phyloP scores from a whole-genome alignment of 345 rosid species.

The Salix suchowensis region DNA sequence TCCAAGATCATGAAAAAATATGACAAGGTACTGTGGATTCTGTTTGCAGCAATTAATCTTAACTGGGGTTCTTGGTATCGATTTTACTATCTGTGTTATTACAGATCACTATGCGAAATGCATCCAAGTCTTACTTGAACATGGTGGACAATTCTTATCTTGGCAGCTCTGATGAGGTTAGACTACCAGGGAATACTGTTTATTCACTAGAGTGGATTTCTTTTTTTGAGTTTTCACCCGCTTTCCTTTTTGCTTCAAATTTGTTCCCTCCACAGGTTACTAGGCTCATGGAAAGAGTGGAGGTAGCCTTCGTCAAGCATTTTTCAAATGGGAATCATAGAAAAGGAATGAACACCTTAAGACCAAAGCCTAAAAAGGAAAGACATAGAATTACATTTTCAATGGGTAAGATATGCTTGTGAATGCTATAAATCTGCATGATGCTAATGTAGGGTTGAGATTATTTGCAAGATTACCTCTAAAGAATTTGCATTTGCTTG shows the following conservation, averaged over 20 bases:
- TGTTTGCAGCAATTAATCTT: neutral
- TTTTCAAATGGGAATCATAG: conserved; percentile 68
- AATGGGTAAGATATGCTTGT: conserved; percentile 39
- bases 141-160: conserved; percentile 67
- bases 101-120: conserved; percentile 59
- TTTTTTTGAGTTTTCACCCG: neutral
- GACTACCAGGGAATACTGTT: neutral
- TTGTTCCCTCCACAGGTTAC: conserved; percentile 35
- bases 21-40: conserved; percentile 51
- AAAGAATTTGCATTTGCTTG: neutral
- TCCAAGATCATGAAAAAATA: conserved; percentile 88
- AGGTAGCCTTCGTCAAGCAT: conserved; percentile 60
- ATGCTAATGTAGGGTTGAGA: neutral
- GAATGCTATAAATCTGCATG: neutral
- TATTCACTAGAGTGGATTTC: neutral
- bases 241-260: neutral
- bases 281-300: conserved; percentile 62
- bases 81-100: neutral
- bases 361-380: conserved; percentile 54
- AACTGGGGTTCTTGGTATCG: neutral
- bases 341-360: conserved; percentile 55
- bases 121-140: conserved; percentile 51
- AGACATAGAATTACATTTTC: conserved; percentile 62
- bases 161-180: conserved; percentile 72
- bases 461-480: too few relatives aligned